Evolutionary conservation across 106 monocot genomes (phyloP).

Genomic region (Gastrodia elata): DNA sequence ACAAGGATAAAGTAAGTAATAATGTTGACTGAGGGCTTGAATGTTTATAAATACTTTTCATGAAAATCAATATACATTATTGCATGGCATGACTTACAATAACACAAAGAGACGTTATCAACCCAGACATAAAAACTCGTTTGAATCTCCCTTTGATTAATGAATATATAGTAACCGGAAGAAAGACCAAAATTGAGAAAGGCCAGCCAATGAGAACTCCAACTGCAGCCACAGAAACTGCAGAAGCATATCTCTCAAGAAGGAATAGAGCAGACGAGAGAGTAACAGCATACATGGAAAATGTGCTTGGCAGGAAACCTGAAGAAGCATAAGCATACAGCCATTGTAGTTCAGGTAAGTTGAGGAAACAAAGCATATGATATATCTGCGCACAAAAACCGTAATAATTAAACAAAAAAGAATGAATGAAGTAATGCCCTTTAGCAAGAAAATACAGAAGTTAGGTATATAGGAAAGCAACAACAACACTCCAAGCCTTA

Average conservation of each 20-base stretch:
- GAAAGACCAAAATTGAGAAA: constrained; percentile 75
- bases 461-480: neutral
- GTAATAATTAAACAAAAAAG: neutral
- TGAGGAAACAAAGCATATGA: neutral
- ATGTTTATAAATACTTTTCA: too few species aligned
- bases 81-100: constrained; percentile 55
- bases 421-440: neutral
- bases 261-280: constrained; percentile 92
- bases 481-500: too few species aligned
- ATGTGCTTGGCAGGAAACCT: constrained; percentile 97
- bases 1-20: neutral
- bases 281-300: constrained; percentile 95
- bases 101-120: constrained; percentile 42
- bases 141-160: constrained; percentile 50
- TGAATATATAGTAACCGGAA: constrained; percentile 70
- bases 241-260: constrained; percentile 63
- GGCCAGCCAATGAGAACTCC: constrained; percentile 97
- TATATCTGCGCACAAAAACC: neutral
- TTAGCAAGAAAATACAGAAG: neutral
- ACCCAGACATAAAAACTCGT: constrained; percentile 59
- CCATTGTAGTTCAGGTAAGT: neutral
- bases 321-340: constrained; percentile 5
- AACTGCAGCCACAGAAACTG: constrained; percentile 77
- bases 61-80: too few species aligned
- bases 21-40: neutral